phyloP scores from a whole-genome alignment of 2,329 filamentous ascomycete species.

The Cladophialophora bantiana region DNA sequence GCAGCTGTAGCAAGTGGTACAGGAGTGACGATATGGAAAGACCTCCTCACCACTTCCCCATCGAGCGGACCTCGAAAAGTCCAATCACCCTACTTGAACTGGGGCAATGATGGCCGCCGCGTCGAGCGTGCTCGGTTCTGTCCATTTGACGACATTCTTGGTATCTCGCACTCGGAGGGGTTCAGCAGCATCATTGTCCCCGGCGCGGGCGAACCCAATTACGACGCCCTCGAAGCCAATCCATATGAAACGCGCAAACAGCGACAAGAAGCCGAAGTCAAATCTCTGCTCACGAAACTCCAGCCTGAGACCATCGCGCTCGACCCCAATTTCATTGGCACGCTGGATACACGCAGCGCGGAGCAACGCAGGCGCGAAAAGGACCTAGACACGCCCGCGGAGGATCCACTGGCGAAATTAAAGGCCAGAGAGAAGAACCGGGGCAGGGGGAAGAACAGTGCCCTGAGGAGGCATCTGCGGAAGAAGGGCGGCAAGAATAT shows the following conservation, averaged over 20 bases:
- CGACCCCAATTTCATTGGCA: constrained; percentile 90
- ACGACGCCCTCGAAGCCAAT: constrained; percentile 90
- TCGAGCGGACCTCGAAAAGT: constrained; percentile 76
- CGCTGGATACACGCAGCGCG: constrained; percentile 80
- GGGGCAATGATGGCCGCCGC: constrained; percentile 77
- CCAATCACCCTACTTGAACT: constrained; percentile 88
- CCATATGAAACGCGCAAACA: constrained; percentile 94
- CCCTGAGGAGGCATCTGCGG: constrained; percentile 82
- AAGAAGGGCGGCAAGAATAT: constrained; percentile 94
- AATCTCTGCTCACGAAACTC: constrained; percentile 88
- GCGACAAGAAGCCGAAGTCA: constrained; percentile 90
- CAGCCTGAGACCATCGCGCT: constrained; percentile 96
- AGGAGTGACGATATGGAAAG: constrained; percentile 87
- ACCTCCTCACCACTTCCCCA: constrained; percentile 79
- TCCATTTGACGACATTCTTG: constrained; percentile 91
- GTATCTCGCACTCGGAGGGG: constrained; percentile 80
- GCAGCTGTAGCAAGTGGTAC: constrained; percentile 93
- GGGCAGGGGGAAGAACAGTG: constrained; percentile 87
- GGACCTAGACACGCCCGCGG: constrained; percentile 76
- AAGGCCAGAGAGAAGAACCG: constrained; percentile 65
- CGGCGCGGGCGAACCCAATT: constrained; percentile 96
- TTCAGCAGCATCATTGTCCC: constrained; percentile 91
- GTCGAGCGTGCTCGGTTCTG: constrained; percentile 89
- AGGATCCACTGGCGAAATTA: constrained; percentile 64
- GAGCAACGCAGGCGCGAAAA: constrained; percentile 77